Evolutionary conservation across 257 asterid genomes (phyloP), one percentile per base, ranked within the genome.

Genomic region (Cordia subcordata): DNA sequence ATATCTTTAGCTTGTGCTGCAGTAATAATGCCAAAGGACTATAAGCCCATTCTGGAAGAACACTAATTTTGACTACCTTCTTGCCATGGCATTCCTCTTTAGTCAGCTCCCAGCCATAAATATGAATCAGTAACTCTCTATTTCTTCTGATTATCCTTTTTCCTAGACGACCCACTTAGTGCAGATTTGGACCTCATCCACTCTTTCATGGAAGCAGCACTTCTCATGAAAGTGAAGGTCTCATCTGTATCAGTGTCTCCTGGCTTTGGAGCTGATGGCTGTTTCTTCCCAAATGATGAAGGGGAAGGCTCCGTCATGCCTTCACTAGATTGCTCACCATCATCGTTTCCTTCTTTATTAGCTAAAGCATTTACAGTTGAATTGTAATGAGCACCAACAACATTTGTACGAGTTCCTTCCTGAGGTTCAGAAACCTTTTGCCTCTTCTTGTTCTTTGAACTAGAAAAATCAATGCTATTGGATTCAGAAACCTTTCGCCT

Each of bases 221-320:
- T 87, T 75, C 76, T 90, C 84, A 83, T 83, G 77, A 90, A 90
- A 56, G 84, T 79, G 72, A 83, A 90, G 47, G 78, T 72, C 65
- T 75, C 88, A 15, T 78, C 77, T 1, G 65, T 49, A 49, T 73
- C 79, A 38, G 64, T 52, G 35, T 65, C 85, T 53, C 62, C 78
- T 5, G 68, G 68, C 15, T 72, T 66, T 33, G 53, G 63, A 17
- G 16, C 61, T 18, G 64, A 66, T 17, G 18, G 10, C n/a, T 42
- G 61, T 66, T 63, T 68, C 56, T 64, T 64, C 45, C 53, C 54
- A 15, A 44, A 51, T 46, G 68, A 8, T 17, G 73, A 46, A 58
- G 55, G 60, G 35, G 52, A 14, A 17, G 60, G 65, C 50, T 59
- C 80, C n/a, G n/a, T n/a, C 22, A 42, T 44, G 14, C 45, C 72